Evolutionary conservation across 371 early-diverging fungal genomes (phyloP).

Genomic region (Syncephalastrum racemosum): DNA sequence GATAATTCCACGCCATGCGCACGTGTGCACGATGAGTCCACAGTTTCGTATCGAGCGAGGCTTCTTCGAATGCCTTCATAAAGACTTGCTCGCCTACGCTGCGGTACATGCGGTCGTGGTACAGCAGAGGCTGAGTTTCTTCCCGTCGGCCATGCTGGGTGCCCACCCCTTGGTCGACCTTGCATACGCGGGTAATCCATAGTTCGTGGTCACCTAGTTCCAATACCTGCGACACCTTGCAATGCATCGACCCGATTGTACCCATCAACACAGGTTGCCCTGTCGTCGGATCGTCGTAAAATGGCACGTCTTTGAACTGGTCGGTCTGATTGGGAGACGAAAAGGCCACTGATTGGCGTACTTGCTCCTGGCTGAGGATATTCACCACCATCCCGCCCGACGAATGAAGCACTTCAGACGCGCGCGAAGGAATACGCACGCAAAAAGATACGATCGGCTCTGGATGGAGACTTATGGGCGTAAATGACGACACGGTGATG

Average conservation of each 20-base stretch:
- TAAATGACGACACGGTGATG: constrained; percentile 70
- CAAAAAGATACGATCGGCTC: constrained; percentile 66
- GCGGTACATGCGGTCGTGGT: constrained; percentile 64
- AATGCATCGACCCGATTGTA: constrained; percentile 66
- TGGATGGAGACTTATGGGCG: constrained; percentile 67
- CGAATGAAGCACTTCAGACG: constrained; percentile 53
- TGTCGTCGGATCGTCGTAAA: constrained; percentile 52
- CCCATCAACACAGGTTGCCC: constrained; percentile 60
- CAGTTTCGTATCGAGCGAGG: constrained; percentile 34
- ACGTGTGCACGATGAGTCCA: constrained; percentile 68
- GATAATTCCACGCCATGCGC: constrained; percentile 65
- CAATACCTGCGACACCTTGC: constrained; percentile 47
- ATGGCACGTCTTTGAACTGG: constrained; percentile 58
- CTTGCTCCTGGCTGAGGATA: constrained; percentile 58
- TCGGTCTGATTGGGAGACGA: constrained; percentile 57
- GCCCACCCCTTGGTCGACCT: constrained; percentile 60
- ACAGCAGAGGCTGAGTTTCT: constrained; percentile 56
- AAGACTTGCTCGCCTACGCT: constrained; percentile 62
- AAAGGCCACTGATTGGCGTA: constrained; percentile 61
- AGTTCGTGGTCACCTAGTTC: constrained; percentile 68
- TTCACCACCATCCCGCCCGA: constrained; percentile 66
- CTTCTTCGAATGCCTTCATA: constrained; percentile 54
- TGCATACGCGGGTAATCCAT: constrained; percentile 63
- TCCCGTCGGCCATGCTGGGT: constrained; percentile 42
- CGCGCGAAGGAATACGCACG: constrained; percentile 64